Conservation (phyloP, 306 rosid species). For the Vigna trinervia region DNA sequence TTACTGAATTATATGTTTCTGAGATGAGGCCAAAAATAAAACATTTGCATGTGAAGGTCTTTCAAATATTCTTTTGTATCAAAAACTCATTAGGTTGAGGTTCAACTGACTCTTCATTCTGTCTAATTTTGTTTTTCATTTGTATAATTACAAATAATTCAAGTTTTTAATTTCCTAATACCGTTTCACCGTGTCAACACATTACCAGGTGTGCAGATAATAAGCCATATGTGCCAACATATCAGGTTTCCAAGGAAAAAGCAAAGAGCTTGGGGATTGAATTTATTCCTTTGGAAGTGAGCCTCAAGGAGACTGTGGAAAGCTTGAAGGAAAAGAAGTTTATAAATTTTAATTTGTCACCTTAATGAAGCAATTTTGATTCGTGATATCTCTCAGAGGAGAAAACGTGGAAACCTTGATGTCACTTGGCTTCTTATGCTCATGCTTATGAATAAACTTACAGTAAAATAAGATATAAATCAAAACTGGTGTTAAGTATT, state of each 20-base stretch:
- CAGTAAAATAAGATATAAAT: not conserved
- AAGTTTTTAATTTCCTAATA: slow-evolving; percentile 11
- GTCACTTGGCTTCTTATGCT: slow-evolving; percentile 9
- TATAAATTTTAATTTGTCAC: slow-evolving; percentile 45
- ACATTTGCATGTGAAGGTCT: not conserved
- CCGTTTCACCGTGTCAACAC: slow-evolving; percentile 9
- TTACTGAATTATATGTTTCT: not conserved
- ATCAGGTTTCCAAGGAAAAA: slow-evolving; percentile 72
- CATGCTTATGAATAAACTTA: slow-evolving; percentile 10
- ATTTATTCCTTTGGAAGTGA: slow-evolving; percentile 63
- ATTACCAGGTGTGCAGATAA: slow-evolving; percentile 70
- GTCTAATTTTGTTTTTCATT: slow-evolving; percentile 3
- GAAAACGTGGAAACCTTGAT: not conserved
- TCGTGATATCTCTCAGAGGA: not conserved
- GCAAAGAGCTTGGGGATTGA: slow-evolving; percentile 73
- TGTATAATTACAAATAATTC: not conserved
- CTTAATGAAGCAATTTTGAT: no score
- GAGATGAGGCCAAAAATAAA: not conserved
- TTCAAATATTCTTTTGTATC: slow-evolving; percentile 8
- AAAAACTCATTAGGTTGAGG: not conserved
- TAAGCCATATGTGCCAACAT: slow-evolving; percentile 55
- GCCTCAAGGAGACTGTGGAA: slow-evolving; percentile 79
- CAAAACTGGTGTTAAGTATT: not conserved
- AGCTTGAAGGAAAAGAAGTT: slow-evolving; percentile 71
- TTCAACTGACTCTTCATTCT: not conserved